phyloP scores from a whole-genome alignment of 2,329 filamentous ascomycete species.

The Fusarium keratoplasticum region DNA sequence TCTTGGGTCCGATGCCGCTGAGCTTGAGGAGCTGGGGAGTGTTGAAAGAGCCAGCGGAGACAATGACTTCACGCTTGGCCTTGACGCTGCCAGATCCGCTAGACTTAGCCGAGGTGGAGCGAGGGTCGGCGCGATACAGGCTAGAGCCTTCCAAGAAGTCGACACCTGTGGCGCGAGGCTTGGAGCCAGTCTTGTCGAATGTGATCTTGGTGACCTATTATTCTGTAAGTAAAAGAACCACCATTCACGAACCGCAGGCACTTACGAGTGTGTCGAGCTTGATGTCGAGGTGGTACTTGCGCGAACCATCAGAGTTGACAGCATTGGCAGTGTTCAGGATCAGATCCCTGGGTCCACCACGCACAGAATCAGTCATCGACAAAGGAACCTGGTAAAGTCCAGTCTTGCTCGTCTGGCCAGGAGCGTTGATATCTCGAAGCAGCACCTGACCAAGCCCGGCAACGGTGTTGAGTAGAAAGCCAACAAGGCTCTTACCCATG shows the following conservation, averaged over 20 bases:
- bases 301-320: constrained; percentile 36
- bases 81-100: constrained; percentile 13
- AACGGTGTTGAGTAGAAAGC: constrained; percentile 32
- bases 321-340: constrained; percentile 53
- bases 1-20: constrained; percentile 51
- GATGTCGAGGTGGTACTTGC: constrained; percentile 44
- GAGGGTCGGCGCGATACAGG: constrained; percentile 42
- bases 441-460: constrained; percentile 43
- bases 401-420: constrained; percentile 29
- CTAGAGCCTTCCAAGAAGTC: constrained; percentile 45
- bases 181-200: constrained; percentile 47
- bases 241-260: neutral
- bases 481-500: constrained; percentile 40
- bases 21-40: constrained; percentile 63
- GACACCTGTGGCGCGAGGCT: constrained; percentile 49
- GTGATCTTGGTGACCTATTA: constrained; percentile 48
- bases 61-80: constrained; percentile 54
- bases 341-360: constrained; percentile 67
- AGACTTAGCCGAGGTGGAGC: constrained; percentile 21
- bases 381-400: constrained; percentile 69
- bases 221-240: neutral
- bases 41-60: constrained; percentile 62
- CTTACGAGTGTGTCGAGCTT: constrained; percentile 43
- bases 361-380: constrained; percentile 61
- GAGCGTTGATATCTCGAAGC: constrained; percentile 44